phyloP scores from a whole-genome alignment of 306 rosid genomes.

The Sechiopsis laciniata region DNA sequence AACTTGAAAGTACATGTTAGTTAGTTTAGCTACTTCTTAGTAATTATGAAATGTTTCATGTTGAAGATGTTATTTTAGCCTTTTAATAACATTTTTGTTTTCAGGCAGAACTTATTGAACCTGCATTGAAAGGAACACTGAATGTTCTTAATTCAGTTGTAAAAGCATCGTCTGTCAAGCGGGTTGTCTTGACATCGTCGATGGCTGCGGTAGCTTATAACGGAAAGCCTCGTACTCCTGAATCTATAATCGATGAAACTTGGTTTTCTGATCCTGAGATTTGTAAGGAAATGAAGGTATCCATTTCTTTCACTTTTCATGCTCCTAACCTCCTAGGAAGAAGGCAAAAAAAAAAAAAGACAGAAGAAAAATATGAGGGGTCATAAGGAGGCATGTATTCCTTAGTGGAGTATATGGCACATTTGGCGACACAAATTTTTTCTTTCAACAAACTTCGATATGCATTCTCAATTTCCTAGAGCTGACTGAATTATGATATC shows the following conservation, averaged over 20 bases:
- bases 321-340: too few relatives aligned
- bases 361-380: too few relatives aligned
- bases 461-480: neutral
- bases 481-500: neutral
- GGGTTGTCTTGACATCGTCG: slow-evolving; percentile 51
- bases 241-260: slow-evolving; percentile 42
- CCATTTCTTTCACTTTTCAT: neutral
- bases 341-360: too few relatives aligned
- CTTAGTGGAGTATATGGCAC: too few relatives aligned
- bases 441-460: too few relatives aligned
- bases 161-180: slow-evolving; percentile 35
- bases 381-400: too few relatives aligned
- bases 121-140: slow-evolving; percentile 56
- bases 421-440: too few relatives aligned
- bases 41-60: too few relatives aligned
- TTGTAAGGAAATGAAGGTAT: slow-evolving; percentile 40
- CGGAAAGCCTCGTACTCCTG: slow-evolving; percentile 36
- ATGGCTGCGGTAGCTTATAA: slow-evolving; percentile 39
- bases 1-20: neutral
- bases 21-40: neutral
- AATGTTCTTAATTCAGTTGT: slow-evolving; percentile 42
- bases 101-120: slow-evolving; percentile 49
- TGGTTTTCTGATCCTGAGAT: slow-evolving; percentile 41
- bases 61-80: too few relatives aligned
- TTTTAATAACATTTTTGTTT: neutral